Evolutionary conservation across 2,329 filamentous ascomycete genomes (phyloP).

Genomic region (Penicillium sp.): DNA sequence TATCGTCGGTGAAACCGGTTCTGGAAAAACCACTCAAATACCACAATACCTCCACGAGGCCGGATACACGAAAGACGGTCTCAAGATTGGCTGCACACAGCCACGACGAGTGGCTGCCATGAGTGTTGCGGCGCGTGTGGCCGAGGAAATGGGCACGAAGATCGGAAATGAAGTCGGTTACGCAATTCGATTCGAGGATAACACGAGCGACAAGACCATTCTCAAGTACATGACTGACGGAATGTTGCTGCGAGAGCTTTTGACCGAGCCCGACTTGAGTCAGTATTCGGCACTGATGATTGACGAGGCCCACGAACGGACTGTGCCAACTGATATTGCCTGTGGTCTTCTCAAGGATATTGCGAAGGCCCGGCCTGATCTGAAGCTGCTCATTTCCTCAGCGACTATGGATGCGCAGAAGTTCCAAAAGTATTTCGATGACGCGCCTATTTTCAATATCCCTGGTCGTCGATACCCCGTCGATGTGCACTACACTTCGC

Average conservation of each 20-base stretch:
- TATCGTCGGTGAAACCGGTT: conserved; percentile 91
- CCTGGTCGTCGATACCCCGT: conserved; percentile 87
- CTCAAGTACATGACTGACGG: conserved; percentile 98
- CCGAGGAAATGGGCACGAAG: conserved; percentile 88
- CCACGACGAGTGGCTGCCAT: conserved; percentile 94
- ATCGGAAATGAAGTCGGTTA: conserved; percentile 93
- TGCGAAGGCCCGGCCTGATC: conserved; percentile 75
- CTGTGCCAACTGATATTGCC: conserved; percentile 85
- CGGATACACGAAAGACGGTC: conserved; percentile 79
- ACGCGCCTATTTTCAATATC: conserved; percentile 91
- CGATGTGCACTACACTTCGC: conserved; percentile 85
- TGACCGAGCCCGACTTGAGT: conserved; percentile 81
- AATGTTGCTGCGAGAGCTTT: conserved; percentile 86
- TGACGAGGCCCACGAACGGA: conserved; percentile 95
- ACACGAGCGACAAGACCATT: conserved; percentile 85
- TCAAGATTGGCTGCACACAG: conserved; percentile 91
- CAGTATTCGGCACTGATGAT: conserved; percentile 91
- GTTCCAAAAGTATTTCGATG: conserved; percentile 88
- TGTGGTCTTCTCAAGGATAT: conserved; percentile 88
- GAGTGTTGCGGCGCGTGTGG: conserved; percentile 94
- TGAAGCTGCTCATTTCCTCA: conserved; percentile 89
- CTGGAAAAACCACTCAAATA: conserved; percentile 92
- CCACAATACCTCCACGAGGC: conserved; percentile 93
- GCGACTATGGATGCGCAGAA: conserved; percentile 94
- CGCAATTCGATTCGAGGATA: conserved; percentile 91